These are phyloP conservation scores for Didymella pinodella DNA, from an alignment of 2,329 filamentous ascomycete genomes.

Conservation along the genomic window DNA sequence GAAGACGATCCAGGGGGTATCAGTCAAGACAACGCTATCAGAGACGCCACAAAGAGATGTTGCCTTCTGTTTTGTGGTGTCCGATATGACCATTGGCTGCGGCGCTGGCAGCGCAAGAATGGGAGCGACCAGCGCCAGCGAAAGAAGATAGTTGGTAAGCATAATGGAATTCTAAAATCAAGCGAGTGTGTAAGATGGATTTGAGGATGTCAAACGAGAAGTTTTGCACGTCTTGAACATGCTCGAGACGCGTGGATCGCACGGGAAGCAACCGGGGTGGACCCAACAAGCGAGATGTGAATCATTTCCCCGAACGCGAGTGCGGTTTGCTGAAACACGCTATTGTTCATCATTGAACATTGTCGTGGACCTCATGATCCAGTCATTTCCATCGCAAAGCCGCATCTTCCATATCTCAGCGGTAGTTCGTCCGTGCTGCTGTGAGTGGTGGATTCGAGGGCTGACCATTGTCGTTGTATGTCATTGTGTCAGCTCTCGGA, in stretches of 20 bases:
- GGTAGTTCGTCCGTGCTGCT: background rate
- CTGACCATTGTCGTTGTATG: background rate
- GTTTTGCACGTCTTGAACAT: background rate
- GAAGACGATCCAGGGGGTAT: constrained; percentile 56
- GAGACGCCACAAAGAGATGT: constrained; percentile 27
- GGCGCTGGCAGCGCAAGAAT: constrained; percentile 23
- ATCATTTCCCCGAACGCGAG: constrained; percentile 16
- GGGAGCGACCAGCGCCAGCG: constrained; percentile 23
- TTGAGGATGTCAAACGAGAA: background rate
- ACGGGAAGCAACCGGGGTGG: constrained; percentile 1
- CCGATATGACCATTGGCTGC: constrained; percentile 24
- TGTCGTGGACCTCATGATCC: background rate
- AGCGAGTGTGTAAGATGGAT: constrained; percentile 10
- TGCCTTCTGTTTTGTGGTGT: constrained; percentile 25
- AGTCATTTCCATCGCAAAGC: constrained; percentile 9
- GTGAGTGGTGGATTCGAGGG: background rate
- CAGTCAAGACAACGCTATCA: constrained; percentile 43
- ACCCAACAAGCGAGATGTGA: constrained; percentile 15
- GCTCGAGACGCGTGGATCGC: constrained; percentile 4
- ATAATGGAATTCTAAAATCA: background rate
- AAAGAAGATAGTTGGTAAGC: constrained; percentile 18
- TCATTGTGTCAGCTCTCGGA: background rate
- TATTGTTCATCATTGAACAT: constrained; percentile 4
- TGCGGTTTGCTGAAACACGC: constrained; percentile 12
- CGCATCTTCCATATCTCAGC: background rate